Percentiles rank a stretch among this genome's conserved stretches.
These are phyloP conservation scores for Tricholoma matsutake DNA, from an alignment of 768 basidiomycete species.

Conservation along the genomic window DNA sequence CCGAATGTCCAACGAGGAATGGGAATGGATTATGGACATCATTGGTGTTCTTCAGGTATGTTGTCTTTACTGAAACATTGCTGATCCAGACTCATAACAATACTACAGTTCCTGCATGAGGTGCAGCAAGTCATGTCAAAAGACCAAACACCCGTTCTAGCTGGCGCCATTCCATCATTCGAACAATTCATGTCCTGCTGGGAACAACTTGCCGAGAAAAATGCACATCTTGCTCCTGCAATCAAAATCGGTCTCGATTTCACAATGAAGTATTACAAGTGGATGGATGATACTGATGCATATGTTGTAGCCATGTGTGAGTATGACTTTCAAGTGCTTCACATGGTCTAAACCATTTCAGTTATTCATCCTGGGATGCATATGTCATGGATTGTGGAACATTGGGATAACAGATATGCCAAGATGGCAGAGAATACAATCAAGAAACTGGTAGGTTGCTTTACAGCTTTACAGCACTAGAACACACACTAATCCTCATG, in stretches of 20 bases:
- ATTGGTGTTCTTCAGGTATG: conserved; percentile 9
- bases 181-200: conserved; percentile 11
- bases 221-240: not conserved
- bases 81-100: too few species aligned
- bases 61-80: not conserved
- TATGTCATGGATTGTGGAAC: too few species aligned
- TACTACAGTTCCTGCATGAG: conserved; percentile 9
- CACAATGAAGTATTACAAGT: conserved; percentile 10
- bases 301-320: conserved; percentile 15
- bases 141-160: conserved; percentile 9
- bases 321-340: too few species aligned
- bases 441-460: too few species aligned
- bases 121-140: conserved; percentile 16
- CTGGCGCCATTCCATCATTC: conserved; percentile 9
- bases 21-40: conserved; percentile 12
- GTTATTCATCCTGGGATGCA: too few species aligned
- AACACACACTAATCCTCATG: too few species aligned
- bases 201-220: not conserved
- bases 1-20: conserved; percentile 4
- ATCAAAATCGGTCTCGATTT: conserved; percentile 7
- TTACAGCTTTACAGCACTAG: too few species aligned
- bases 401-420: too few species aligned
- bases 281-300: conserved; percentile 7
- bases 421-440: too few species aligned
- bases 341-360: too few species aligned